Evolutionary conservation across 257 asterid species (phyloP).

Genomic region (Thymus mandschuricus): DNA sequence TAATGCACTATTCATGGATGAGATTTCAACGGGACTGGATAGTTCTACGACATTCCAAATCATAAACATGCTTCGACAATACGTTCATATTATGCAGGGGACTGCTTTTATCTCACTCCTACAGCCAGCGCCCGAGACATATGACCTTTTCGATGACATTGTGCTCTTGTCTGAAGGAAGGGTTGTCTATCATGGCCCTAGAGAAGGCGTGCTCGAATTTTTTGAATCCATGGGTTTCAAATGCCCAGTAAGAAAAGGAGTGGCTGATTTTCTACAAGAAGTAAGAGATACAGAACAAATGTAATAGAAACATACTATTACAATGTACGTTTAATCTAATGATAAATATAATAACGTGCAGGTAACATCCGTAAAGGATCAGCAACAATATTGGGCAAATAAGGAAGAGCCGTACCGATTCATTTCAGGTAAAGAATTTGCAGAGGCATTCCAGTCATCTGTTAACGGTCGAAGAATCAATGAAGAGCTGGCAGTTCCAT

Average conservation of each 20-base stretch:
- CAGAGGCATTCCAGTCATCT: constrained; percentile 42
- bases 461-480: constrained; percentile 40
- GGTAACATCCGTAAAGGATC: constrained; percentile 63
- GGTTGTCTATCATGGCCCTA: constrained; percentile 46
- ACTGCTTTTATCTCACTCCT: constrained; percentile 49
- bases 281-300: constrained; percentile 30
- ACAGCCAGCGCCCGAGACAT: constrained; percentile 57
- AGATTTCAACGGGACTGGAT: constrained; percentile 54
- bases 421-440: constrained; percentile 39
- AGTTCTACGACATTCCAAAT: constrained; percentile 51
- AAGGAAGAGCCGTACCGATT: constrained; percentile 46
- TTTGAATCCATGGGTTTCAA: constrained; percentile 53
- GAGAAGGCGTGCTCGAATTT: constrained; percentile 43
- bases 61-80: constrained; percentile 38
- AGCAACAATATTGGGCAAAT: constrained; percentile 52
- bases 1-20: constrained; percentile 56
- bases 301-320: neutral
- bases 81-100: constrained; percentile 47
- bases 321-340: constrained; percentile 12
- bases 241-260: constrained; percentile 53
- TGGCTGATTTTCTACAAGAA: constrained; percentile 55
- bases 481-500: constrained; percentile 60
- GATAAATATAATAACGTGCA: constrained; percentile 19
- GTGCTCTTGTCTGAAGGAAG: constrained; percentile 47
- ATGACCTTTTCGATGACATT: constrained; percentile 50